Conservation (phyloP, 495 filamentous ascomycete genomes). For the Copromyces sp. region DNA sequence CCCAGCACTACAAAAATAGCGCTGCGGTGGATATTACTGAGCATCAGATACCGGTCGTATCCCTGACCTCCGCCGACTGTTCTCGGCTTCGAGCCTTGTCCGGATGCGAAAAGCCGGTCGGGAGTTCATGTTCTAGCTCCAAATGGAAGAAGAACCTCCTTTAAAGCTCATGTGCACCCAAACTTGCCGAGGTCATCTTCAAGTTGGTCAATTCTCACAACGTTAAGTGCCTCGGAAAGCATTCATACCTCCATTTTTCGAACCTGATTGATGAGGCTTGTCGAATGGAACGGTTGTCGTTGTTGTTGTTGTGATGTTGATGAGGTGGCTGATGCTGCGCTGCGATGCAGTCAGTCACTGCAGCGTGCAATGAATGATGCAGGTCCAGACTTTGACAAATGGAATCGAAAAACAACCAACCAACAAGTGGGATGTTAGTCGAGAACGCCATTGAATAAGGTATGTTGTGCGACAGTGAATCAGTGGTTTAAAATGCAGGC, state of each 20-base stretch:
- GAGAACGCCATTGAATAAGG: background rate
- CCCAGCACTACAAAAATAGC: background rate
- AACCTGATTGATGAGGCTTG: too few relatives aligned
- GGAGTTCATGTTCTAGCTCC: background rate
- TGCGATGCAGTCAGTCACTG: background rate
- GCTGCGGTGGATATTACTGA: background rate
- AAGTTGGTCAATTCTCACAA: constrained; percentile 8
- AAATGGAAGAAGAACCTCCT: background rate
- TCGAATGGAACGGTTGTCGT: background rate
- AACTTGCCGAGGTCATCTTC: too few relatives aligned
- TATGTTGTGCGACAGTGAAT: background rate
- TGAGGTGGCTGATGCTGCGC: background rate
- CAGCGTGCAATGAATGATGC: background rate
- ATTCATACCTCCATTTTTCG: too few relatives aligned
- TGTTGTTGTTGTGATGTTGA: background rate
- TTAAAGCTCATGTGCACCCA: too few relatives aligned
- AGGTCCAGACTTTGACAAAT: background rate
- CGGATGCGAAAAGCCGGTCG: background rate
- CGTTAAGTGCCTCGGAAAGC: constrained; percentile 83
- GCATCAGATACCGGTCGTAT: background rate
- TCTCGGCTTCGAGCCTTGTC: background rate
- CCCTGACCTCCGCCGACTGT: background rate
- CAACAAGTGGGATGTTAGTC: too few relatives aligned
- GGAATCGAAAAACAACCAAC: too few relatives aligned
- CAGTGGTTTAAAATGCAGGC: background rate